Conservation (phyloP, 2,329 filamentous ascomycete genomes). For the Sarocladiaceae sp. region DNA sequence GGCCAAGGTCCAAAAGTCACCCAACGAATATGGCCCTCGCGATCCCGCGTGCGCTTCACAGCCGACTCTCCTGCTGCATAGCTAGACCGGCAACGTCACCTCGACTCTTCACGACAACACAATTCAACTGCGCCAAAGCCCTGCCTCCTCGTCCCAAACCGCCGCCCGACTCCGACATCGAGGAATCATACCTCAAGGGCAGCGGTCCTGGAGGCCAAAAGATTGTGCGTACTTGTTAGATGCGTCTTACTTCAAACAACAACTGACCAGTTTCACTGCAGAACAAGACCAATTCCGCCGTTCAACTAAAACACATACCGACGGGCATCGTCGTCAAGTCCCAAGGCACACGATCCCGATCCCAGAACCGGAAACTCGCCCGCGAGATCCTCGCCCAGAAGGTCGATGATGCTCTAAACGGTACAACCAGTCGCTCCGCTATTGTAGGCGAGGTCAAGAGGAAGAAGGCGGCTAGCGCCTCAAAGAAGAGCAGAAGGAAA, state of each 20-base stretch:
- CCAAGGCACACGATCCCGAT: conserved; percentile 82
- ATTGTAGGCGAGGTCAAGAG: conserved; percentile 60
- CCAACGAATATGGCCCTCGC: neutral
- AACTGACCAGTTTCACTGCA: conserved; percentile 24
- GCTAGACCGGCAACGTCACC: neutral
- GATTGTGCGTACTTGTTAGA: conserved; percentile 54
- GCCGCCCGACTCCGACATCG: conserved; percentile 73
- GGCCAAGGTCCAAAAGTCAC: neutral
- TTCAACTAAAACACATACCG: conserved; percentile 85
- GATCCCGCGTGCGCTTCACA: neutral
- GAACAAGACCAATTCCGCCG: conserved; percentile 97
- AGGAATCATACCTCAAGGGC: conserved; percentile 84
- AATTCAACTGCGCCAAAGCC: conserved; percentile 48
- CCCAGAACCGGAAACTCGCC: conserved; percentile 84
- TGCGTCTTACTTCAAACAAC: neutral
- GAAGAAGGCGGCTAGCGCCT: conserved; percentile 69
- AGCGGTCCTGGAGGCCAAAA: conserved; percentile 93
- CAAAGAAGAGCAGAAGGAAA: conserved; percentile 81
- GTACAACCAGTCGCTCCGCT: conserved; percentile 61
- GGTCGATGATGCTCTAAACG: conserved; percentile 69
- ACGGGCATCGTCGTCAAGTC: conserved; percentile 93
- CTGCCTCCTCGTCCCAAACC: conserved; percentile 71
- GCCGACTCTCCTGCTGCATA: neutral
- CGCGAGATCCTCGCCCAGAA: conserved; percentile 71
- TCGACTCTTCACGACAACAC: conserved; percentile 27